Evolutionary conservation across 805 yeast species (phyloP), one percentile per base, ranked within the genome.

Genomic region (Citeromyces matritensis): DNA sequence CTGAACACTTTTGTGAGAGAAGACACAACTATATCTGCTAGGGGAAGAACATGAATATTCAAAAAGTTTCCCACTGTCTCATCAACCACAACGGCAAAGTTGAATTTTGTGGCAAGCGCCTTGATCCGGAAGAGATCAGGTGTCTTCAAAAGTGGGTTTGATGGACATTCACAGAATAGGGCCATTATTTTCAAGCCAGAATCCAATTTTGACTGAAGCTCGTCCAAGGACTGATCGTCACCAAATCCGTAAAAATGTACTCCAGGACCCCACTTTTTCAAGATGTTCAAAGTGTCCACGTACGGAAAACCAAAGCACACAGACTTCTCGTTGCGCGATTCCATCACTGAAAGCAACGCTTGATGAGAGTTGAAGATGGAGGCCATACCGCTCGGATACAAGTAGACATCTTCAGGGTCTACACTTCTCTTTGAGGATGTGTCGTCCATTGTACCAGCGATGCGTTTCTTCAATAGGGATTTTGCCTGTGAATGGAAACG

Each of bases 301-400:
- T 88, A 91, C 5, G 97, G 95, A 56, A 86, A 85, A 1, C 99
- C 99, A 53, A 82, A 88, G 55, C 95, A 84, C 2, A 85, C 94
- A 2, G 94, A 74, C 49, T 82, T 83, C 34, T 57, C 50, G 27
- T 46, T 45, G 9, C 52, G 50, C 12, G 30, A 23, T 13, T 34
- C 38, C 13, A 36, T 25, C 2, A 35, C 32, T 8, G 34, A 32
- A 32, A 53, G 37, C 6, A 40, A 25, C 48, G 39, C 45, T 36
- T 70, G 65, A 48, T 88, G 94, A 1, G 95, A 81, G 34, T 72
- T 65, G 60, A 78, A 91, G 26, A 91, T 80, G 1, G 94, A 63
- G 3, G 95, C 78, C 96, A 91, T 91, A 11, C 98, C 98, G 4
- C 86, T 63, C 9, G 95, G 91, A 44, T 67, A 85, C 30, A 93